These are phyloP conservation scores for Penicillium waksmanii DNA, from an alignment of 495 filamentous ascomycete species.

Conservation along the genomic window DNA sequence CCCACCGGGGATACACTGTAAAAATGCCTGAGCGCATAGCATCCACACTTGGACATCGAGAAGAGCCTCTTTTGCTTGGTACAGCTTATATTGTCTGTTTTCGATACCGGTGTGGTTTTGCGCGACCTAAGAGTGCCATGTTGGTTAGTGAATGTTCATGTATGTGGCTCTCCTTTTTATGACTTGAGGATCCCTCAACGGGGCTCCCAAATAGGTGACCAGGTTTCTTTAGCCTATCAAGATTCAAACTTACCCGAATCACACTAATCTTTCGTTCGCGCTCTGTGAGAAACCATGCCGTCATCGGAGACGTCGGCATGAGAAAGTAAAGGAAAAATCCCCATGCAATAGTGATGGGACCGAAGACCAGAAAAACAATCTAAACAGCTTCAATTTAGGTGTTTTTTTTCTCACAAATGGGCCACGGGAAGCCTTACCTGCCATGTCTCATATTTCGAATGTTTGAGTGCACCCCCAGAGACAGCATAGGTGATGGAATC, in stretches of 20 bases:
- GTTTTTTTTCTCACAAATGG: not conserved
- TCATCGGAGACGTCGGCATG: slow-evolving; percentile 11
- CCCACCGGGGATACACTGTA: slow-evolving; percentile 18
- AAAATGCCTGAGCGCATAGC: slow-evolving; percentile 12
- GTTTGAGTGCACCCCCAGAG: not conserved
- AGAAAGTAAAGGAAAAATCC: slow-evolving; percentile 8
- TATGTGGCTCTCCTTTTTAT: no score
- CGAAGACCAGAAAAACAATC: slow-evolving; percentile 11
- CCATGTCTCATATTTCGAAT: not conserved
- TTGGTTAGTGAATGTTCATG: no score
- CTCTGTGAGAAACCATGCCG: slow-evolving; percentile 12
- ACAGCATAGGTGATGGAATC: slow-evolving; percentile 4
- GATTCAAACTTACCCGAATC: not conserved
- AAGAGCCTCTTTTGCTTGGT: slow-evolving; percentile 15
- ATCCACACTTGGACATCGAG: slow-evolving; percentile 15
- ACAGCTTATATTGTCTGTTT: slow-evolving; percentile 13
- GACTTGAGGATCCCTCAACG: no score
- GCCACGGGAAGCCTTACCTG: not conserved
- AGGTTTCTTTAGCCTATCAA: not conserved
- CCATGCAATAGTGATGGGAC: slow-evolving; percentile 4
- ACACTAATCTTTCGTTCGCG: not conserved
- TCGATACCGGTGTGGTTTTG: slow-evolving; percentile 15
- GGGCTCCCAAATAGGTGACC: no score
- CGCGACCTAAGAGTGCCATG: slow-evolving; percentile 1
- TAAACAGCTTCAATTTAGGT: not conserved